Evolutionary conservation across 2,329 filamentous ascomycete genomes (phyloP), one percentile per base, ranked within the genome.

Genomic region (Phialocephala subalpina): DNA sequence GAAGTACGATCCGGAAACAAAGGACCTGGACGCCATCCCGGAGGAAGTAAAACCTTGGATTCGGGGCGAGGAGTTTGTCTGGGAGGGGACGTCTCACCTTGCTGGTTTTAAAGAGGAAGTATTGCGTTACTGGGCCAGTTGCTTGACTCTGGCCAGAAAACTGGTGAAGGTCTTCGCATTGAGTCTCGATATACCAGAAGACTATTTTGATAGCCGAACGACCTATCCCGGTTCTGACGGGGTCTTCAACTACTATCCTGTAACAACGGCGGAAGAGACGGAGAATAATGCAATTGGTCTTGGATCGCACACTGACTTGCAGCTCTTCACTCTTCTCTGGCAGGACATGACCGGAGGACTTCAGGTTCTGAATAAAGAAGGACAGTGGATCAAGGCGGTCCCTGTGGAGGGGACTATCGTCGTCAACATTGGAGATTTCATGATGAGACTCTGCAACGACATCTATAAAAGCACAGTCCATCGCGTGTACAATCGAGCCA

Each of bases 101-200:
- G 82, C 82, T 12, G 72, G 74, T 6, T 86, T 88, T 75, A 83
- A 83, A 68, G 68, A 79, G 0, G 80, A 81, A 18, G 76, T 81
- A 2, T 70, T 85, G 9, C 69, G 70, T 0, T 86, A 87, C 71
- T 87, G 83, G 79, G 73, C 77, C 22, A 75, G 78, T 7, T 84
- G 83, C 42, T 77, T 89, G 12, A 77, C 69, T 0, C 78, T 89
- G 1, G 82, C 86, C 0, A 79, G 87, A 25, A 80, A 78, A 40
- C 73, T 89, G 36, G 81, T 86, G 2, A 78, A 79, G 4, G 76
- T 82, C 7, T 87, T 90, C 70, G 86, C 87, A 0, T 77, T 90
- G 2, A 82, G 82, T 4, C 78, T 89, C 1, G 80, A 81, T 12
- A 77, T 89, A 3, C 79, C 82, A 0, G 86, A 89, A 70, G 72